phyloP scores from a whole-genome alignment of 257 asterid species.

The Jaltomata sinuosa region DNA sequence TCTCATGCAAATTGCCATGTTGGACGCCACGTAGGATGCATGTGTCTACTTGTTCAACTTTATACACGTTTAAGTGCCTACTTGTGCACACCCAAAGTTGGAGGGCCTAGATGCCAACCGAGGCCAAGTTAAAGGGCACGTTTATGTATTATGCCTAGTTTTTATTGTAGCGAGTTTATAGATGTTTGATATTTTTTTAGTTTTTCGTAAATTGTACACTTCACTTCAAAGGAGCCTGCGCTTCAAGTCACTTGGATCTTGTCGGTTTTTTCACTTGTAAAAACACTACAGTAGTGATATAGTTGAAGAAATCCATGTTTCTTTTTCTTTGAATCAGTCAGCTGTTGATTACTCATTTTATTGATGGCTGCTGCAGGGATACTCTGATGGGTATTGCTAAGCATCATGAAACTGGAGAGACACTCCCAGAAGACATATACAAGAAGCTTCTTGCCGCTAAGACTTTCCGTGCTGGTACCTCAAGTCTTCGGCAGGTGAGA shows the following conservation, averaged over 20 bases:
- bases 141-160: too few species aligned
- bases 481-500: slow-evolving; percentile 89
- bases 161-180: not conserved
- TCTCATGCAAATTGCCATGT: too few species aligned
- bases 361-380: slow-evolving; percentile 46
- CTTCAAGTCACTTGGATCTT: not conserved
- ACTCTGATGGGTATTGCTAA: slow-evolving; percentile 94
- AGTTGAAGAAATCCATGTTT: not conserved
- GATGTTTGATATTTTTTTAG: not conserved
- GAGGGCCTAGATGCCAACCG: too few species aligned
- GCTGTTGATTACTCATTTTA: not conserved
- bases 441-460: slow-evolving; percentile 95
- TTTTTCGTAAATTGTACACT: not conserved
- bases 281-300: not conserved
- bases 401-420: slow-evolving; percentile 94
- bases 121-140: too few species aligned
- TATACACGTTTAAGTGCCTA: too few species aligned
- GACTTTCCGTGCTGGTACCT: slow-evolving; percentile 95
- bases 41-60: too few species aligned
- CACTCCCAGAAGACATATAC: slow-evolving; percentile 85
- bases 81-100: too few species aligned
- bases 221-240: not conserved
- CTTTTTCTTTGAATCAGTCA: not conserved
- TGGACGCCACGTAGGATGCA: too few species aligned
- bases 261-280: not conserved